phyloP scores from a whole-genome alignment of 176 grass and related monocot genomes.

The Thalia dealbata region DNA sequence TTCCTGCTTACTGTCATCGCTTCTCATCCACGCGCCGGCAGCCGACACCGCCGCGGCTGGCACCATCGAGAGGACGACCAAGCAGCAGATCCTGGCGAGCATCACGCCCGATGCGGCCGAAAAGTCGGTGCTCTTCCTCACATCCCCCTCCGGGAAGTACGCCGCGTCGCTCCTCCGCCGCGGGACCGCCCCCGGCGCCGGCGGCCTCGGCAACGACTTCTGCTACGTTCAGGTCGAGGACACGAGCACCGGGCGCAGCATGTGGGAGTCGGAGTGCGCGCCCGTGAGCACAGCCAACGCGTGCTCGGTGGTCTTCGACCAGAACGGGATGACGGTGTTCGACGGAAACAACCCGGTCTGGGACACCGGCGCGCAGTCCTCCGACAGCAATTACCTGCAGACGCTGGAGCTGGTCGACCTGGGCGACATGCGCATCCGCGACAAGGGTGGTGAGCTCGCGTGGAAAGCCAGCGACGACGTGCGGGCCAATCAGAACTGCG shows the following conservation, averaged over 20 bases:
- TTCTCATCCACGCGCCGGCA: not conserved
- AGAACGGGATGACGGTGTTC: conserved; percentile 73
- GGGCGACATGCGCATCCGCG: conserved; percentile 81
- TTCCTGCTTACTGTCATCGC: conserved; percentile 15
- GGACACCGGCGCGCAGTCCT: conserved; percentile 44
- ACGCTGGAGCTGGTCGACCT: conserved; percentile 77
- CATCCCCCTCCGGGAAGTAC: conserved; percentile 58
- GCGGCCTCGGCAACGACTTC: conserved; percentile 74
- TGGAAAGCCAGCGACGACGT: conserved; percentile 73
- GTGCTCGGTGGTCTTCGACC: conserved; percentile 59
- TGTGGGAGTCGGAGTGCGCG: conserved; percentile 78
- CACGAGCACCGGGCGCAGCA: conserved; percentile 27
- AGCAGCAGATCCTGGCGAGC: conserved; percentile 74
- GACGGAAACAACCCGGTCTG: conserved; percentile 61
- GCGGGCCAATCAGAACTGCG: conserved; percentile 50
- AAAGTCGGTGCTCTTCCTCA: conserved; percentile 41
- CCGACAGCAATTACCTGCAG: conserved; percentile 51
- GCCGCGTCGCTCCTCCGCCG: conserved; percentile 49
- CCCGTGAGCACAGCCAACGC: conserved; percentile 64
- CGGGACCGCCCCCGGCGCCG: conserved; percentile 39
- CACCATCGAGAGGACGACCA: conserved; percentile 45
- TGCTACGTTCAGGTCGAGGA: conserved; percentile 68
- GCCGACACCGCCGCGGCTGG: conserved; percentile 18
- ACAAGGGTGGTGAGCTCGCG: conserved; percentile 73
- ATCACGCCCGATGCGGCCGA: conserved; percentile 33